Evolutionary conservation across 371 early-diverging fungal species (phyloP).

Genomic region (Mucor irregularis): DNA sequence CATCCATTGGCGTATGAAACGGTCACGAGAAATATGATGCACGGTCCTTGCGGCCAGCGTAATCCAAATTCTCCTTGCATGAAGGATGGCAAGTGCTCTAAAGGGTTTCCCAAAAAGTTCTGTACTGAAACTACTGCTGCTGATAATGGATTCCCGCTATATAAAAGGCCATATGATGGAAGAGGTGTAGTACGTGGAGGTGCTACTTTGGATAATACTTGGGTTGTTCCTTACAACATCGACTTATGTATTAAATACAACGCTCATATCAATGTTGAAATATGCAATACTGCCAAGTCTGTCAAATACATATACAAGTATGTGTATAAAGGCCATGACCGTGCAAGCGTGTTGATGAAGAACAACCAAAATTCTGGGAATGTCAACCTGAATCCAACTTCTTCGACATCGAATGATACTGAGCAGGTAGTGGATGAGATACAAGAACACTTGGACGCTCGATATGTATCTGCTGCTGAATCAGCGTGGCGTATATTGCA

Average conservation of each 20-base stretch:
- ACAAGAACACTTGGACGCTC: constrained; percentile 12
- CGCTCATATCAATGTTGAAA: constrained; percentile 34
- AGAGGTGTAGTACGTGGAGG: not conserved
- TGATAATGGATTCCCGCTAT: not conserved
- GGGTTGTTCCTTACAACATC: constrained; percentile 31
- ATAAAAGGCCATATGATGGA: not conserved
- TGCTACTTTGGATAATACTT: constrained; percentile 23
- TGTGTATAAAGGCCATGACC: constrained; percentile 33
- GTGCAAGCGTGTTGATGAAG: constrained; percentile 6
- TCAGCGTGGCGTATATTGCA: constrained; percentile 28
- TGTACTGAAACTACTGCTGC: not conserved
- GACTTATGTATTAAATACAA: constrained; percentile 23
- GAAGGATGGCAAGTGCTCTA: constrained; percentile 8
- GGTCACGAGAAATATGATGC: constrained; percentile 27
- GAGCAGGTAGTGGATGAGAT: too few species aligned
- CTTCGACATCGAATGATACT: too few species aligned
- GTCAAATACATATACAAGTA: constrained; percentile 47
- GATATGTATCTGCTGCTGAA: constrained; percentile 33
- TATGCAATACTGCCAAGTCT: constrained; percentile 9
- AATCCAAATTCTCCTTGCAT: constrained; percentile 28
- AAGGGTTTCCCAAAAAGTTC: too few species aligned
- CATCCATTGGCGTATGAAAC: constrained; percentile 25
- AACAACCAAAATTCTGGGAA: too few species aligned
- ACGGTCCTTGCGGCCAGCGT: constrained; percentile 28
- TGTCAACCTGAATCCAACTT: too few species aligned